Base-by-base conservation (phyloP, 768 basidiomycete genomes). In the Mycena venus region DNA sequence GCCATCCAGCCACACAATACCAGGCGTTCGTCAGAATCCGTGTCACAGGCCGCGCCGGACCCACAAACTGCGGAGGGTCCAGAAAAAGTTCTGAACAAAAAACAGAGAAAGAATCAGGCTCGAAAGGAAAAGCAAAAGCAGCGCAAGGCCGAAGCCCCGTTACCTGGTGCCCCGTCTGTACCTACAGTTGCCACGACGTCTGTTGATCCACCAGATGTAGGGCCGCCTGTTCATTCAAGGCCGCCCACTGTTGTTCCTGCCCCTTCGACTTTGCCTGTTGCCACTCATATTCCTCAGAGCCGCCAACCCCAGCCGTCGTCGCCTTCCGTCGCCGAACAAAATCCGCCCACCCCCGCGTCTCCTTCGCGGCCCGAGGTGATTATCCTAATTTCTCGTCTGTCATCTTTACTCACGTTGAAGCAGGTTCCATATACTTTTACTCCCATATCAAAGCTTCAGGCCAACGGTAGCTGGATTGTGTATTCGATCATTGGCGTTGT, bases 31-130 rank as follows among this genome's bases (percentile, higher is more conserved):
- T 27, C 32, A 6, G 61, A 27, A 42, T 32, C 36, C 47, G 61
- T 25, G 23, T 5, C 58, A 42, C 19, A 23, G 11, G 9, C 11
- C 31, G 25, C n/a, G 15, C 32, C 67, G 40, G 21, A 9, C n/a
- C 17, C 63, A 21, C 34, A 42, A 6, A 23, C 42, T 2, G 9
- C 55, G 21, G 40, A 31, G 31, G 38, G 8, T 4, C 38, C 56
- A 31, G 71, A 66, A 7, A 36, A 29, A 70, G 4, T 68, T 76
- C 64, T 73, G 51, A 73, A 36, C 38, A 73, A 73, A 21, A 73
- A 73, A 12, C 66, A 73, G 29, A 44, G 60, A 79, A 70, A 83
- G 83, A 53, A 70, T 83, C 32, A 84, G 85, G 23, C 83, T 77
- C 8, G 77, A 14, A 38, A 75, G 40, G 72, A 83, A 79, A 3